Evolutionary conservation across 495 filamentous ascomycete species (phyloP).

Genomic region (Trichodelitschia bisporula): DNA sequence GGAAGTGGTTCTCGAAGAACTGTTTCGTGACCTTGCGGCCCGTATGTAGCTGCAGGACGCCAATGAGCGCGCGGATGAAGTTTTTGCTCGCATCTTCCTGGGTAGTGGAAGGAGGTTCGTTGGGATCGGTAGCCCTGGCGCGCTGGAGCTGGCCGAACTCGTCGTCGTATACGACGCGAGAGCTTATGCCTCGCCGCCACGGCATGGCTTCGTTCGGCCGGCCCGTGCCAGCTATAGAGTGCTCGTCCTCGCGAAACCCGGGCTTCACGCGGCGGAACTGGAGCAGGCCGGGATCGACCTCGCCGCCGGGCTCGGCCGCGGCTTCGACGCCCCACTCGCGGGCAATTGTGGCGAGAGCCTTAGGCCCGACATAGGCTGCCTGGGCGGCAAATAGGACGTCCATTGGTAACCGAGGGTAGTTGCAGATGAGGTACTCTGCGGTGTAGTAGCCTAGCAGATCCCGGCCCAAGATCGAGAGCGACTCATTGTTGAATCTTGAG

Average conservation of each 20-base stretch:
- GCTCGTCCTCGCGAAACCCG: conserved; percentile 15
- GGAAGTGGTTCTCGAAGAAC: conserved; percentile 63
- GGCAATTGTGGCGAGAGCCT: conserved; percentile 41
- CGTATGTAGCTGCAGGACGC: conserved; percentile 60
- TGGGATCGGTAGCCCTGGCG: background rate
- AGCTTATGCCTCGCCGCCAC: conserved; percentile 47
- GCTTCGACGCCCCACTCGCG: conserved; percentile 75
- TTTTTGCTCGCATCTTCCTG: conserved; percentile 24
- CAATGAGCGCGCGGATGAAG: conserved; percentile 60
- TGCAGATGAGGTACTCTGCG: conserved; percentile 62
- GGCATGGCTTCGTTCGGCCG: conserved; percentile 23
- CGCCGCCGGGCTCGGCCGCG: conserved; percentile 57
- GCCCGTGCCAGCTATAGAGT: conserved; percentile 11
- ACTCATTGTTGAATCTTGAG: conserved; percentile 53
- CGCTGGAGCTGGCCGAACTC: conserved; percentile 39
- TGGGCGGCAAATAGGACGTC: conserved; percentile 58
- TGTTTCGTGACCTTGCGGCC: conserved; percentile 41
- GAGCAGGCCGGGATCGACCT: conserved; percentile 83
- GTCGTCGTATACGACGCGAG: conserved; percentile 51
- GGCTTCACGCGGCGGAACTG: conserved; percentile 45
- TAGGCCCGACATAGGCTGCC: conserved; percentile 52
- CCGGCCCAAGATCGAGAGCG: conserved; percentile 56
- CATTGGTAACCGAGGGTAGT: conserved; percentile 74
- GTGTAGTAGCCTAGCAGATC: conserved; percentile 69
- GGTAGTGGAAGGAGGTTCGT: conserved; percentile 1